Base-by-base conservation (phyloP, 2,329 filamentous ascomycete species). In the Thermomyces lanuginosus region DNA sequence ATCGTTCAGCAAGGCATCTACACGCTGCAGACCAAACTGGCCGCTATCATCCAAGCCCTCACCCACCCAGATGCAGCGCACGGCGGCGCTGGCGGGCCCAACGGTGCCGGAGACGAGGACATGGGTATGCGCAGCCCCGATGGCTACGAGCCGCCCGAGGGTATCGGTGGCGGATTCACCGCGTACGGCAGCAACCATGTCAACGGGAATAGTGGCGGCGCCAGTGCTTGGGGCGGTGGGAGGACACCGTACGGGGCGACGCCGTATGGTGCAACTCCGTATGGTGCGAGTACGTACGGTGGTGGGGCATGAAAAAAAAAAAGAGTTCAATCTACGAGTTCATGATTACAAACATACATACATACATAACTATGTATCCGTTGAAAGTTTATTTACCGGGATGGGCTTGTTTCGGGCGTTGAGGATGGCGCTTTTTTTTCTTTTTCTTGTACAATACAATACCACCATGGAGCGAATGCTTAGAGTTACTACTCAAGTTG, bases 1-100 rank as follows among this genome's bases (percentile, higher is more conserved):
- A 89, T 95, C 41, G 72, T 98, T 27, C 75, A 84, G 42, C 73
- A 82, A 43, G 84, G 83, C 17, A 92, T 98, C 51, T 73, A 77
- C 36, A 76, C 82, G 15, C 61, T 98, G 30, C 89, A 95, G 51
- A 70, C 77, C 39, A 98, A 98, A 58, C 69, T 98, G 18, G 89
- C 84, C 2, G 66, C 65, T 3, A 69, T 93, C 20, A 76, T 92
- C 34, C 63, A 69, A 33, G 67, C 70, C 16, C 54, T 76, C 38
- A 63, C 66, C 28, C 67, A 57, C 36, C 46, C 39, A 29, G 61
- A 62, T 38, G 31, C 62, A 61, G 27, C 31, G 3, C 55, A 55
- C 24, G 65, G 68, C 27, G 69, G 70, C 32, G 63, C 52, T 22
- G 53, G 64, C 36, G 69, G 65, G 35, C 45, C 47, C 14, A 49